Percentiles rank a stretch among this genome's conserved stretches.
These are phyloP conservation scores for Raddia guianensis DNA, from an alignment of 176 grass and related monocot genomes.

Conservation along the genomic window DNA sequence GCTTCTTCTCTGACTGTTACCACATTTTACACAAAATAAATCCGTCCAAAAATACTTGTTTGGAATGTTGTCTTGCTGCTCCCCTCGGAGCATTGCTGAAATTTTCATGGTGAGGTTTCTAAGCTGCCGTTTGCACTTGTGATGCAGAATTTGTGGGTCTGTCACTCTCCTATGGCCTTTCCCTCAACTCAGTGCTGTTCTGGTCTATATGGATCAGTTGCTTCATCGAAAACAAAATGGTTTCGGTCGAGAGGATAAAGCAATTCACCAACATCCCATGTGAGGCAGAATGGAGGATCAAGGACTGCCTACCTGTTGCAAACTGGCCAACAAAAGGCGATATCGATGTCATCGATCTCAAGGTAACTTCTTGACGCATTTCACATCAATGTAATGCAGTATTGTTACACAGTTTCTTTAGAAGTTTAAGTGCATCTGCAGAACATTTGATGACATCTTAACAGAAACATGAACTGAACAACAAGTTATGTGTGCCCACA, in stretches of 20 bases:
- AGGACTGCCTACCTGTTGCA: conserved; percentile 64
- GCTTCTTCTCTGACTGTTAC: neutral
- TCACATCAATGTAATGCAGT: neutral
- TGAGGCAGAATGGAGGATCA: conserved; percentile 80
- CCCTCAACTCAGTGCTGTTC: conserved; percentile 81
- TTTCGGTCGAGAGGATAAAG: conserved; percentile 95
- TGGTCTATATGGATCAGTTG: conserved; percentile 88
- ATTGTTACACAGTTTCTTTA: neutral
- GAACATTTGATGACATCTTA: neutral
- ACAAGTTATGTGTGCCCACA: neutral
- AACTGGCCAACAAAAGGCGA: conserved; percentile 84
- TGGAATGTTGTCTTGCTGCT: too few relatives aligned
- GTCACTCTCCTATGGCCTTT: conserved; percentile 92
- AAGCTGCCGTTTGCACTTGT: neutral
- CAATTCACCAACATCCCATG: conserved; percentile 90
- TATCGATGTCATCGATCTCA: conserved; percentile 75
- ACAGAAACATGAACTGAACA: conserved; percentile 21
- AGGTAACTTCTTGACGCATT: conserved; percentile 47
- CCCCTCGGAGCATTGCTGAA: too few relatives aligned
- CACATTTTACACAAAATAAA: neutral
- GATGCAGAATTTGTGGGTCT: conserved; percentile 90
- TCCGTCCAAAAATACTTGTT: too few relatives aligned
- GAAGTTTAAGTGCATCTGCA: neutral
- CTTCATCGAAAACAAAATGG: conserved; percentile 94
- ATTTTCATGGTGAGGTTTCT: conserved; percentile 10